Evolutionary conservation across 2,329 filamentous ascomycete species (phyloP).

Genomic region (Sporothrix dimorphospora): DNA sequence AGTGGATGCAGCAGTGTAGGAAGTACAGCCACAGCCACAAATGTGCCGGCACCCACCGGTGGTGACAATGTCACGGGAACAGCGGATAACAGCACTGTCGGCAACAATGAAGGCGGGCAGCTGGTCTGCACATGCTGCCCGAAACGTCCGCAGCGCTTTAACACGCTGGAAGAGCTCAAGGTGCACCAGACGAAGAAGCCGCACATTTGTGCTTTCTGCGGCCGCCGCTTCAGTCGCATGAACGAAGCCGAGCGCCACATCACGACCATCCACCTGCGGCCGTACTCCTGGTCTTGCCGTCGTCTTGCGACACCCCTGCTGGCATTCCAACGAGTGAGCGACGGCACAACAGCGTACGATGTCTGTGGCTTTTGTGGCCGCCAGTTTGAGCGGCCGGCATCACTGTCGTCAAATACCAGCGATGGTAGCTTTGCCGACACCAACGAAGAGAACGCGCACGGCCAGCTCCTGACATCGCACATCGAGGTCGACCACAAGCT

Average conservation of each 20-base stretch:
- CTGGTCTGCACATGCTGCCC: slow-evolving; percentile 33
- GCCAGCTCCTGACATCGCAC: slow-evolving; percentile 16
- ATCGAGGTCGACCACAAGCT: slow-evolving; percentile 33
- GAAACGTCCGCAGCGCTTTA: slow-evolving; percentile 33
- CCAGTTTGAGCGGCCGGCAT: slow-evolving; percentile 27
- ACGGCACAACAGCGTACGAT: slow-evolving; percentile 27
- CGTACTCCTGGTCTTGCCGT: slow-evolving; percentile 34
- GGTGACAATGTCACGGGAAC: neutral
- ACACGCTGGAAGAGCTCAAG: slow-evolving; percentile 32
- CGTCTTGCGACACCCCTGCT: slow-evolving; percentile 29
- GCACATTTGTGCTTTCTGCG: slow-evolving; percentile 35
- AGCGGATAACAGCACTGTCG: neutral
- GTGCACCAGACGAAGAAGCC: slow-evolving; percentile 34
- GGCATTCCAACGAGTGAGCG: slow-evolving; percentile 32
- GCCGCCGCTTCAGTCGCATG: slow-evolving; percentile 34
- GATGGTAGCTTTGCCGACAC: neutral
- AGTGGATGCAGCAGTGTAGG: slow-evolving; percentile 14
- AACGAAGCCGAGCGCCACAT: slow-evolving; percentile 36
- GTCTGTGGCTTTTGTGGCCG: slow-evolving; percentile 34
- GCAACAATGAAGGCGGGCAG: neutral
- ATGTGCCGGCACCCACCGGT: neutral
- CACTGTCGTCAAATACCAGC: neutral
- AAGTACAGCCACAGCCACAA: slow-evolving; percentile 21
- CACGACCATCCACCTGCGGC: slow-evolving; percentile 34
- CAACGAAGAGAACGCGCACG: neutral